phyloP scores from a whole-genome alignment of 768 basidiomycete species.

The Termitomyces sp. region DNA sequence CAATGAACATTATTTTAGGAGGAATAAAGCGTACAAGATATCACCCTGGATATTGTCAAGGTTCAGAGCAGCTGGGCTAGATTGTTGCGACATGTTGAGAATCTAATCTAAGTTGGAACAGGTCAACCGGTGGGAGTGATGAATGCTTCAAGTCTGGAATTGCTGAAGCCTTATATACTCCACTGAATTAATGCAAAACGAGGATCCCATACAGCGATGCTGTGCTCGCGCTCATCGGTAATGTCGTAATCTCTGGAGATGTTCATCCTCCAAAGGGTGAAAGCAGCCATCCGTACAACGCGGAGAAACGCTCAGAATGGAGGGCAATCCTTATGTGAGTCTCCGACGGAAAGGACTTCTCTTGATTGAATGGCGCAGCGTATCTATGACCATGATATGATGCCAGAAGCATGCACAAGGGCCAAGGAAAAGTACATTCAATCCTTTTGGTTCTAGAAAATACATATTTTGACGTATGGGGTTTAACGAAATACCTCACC shows the following conservation, averaged over 20 bases:
- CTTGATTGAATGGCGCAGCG: background rate
- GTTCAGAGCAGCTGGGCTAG: conserved; percentile 19
- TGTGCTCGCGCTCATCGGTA: background rate
- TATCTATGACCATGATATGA: background rate
- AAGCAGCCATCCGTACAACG: background rate
- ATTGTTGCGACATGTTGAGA: conserved; percentile 15
- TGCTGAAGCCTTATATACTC: background rate
- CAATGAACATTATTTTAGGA: background rate
- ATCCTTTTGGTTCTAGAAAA: background rate
- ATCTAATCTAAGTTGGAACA: background rate
- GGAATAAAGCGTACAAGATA: conserved; percentile 28
- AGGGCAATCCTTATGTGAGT: background rate
- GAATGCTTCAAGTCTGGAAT: background rate
- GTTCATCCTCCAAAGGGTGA: background rate
- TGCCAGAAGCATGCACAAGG: background rate
- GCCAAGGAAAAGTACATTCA: background rate
- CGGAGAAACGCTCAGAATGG: background rate
- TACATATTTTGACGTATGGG: background rate
- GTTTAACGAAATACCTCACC: background rate
- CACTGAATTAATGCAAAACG: background rate
- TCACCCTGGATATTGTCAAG: conserved; percentile 43
- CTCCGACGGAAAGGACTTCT: background rate
- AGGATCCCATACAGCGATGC: background rate
- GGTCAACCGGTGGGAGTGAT: background rate
- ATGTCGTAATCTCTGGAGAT: background rate